Base-by-base conservation (phyloP, 2,329 filamentous ascomycete species). In the Colletotrichum lindemuthianum region DNA sequence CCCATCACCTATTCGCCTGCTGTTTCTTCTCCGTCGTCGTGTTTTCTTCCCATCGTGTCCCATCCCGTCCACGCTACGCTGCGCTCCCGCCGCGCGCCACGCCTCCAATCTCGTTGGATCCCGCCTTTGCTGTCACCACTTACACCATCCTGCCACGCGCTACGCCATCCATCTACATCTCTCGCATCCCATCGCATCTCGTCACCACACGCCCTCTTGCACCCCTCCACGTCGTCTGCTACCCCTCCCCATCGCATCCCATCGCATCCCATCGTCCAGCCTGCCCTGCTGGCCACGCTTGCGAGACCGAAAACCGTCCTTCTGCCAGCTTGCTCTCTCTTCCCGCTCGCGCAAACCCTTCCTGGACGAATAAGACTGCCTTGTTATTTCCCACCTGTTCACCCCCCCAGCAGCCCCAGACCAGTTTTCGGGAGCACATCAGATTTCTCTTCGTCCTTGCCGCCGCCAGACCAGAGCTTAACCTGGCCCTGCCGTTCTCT, bases 391-490 rank as follows among this genome's bases (percentile, higher is more conserved):
- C 63, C 63, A 64, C 60, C 55, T 33, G 53, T 64, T 55, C 60
- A 64, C 61, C 59, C 59, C 59, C 63, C 60, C 48, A 59, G 63
- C 59, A 66, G 59, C 59, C 63, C 59, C 63, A 64, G 59, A 66
- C 63, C 63, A 66, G 50, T 59, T 53, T 59, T 64, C 65, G 58
- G 59, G 58, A 58, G 47, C 56, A 47, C 59, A 52, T 60, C 59
- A 52, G 63, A 47, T 63, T 57, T 10, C 59, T 59, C 58, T 53
- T 56, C 47, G 55, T 59, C 60, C 60, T 64, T 64, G 58, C 63
- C 58, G 67, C 59, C 60, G 66, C 54, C 64, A 68, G 66, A 66
- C 54, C 64, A 68, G 66, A 66, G 66, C 66, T 67, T 60, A 67
- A 59, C 66, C 60, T 61, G 49, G 55, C 44, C 52, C 47, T 65